Percentiles rank a stretch among this genome's conserved stretches.
These are phyloP conservation scores for Candida taoyuanica DNA, from an alignment of 805 yeast species.

Conservation along the genomic window DNA sequence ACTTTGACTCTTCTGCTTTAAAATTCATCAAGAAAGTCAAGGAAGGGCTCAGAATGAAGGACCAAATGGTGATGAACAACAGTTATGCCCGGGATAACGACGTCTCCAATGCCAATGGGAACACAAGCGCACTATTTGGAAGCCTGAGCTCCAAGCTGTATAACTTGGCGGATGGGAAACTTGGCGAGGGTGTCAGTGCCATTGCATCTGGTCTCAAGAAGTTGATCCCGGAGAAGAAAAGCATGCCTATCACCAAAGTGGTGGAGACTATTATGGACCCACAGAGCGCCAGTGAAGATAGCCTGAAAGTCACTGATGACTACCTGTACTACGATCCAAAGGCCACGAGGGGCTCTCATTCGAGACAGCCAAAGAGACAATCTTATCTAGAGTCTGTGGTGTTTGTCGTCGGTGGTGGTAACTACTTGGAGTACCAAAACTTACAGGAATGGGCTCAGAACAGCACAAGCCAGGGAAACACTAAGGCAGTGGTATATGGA, in stretches of 20 bases:
- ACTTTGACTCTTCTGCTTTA: constrained; percentile 60
- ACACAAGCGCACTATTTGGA: constrained; percentile 55
- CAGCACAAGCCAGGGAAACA: constrained; percentile 32
- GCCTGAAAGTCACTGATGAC: constrained; percentile 77
- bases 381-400: constrained; percentile 78
- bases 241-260: constrained; percentile 82
- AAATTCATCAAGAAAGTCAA: constrained; percentile 75
- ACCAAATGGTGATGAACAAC: constrained; percentile 31
- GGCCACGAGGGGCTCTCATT: constrained; percentile 79
- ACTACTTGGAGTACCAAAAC: constrained; percentile 89
- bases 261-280: constrained; percentile 94
- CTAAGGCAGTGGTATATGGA: constrained; percentile 74
- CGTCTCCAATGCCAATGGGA: constrained; percentile 24
- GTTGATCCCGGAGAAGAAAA: constrained; percentile 80
- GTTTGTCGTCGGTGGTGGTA: constrained; percentile 96
- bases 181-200: constrained; percentile 87
- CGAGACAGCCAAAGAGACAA: constrained; percentile 83
- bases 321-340: constrained; percentile 89
- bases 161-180: constrained; percentile 74
- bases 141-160: constrained; percentile 74
- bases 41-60: constrained; percentile 59
- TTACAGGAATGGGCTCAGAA: constrained; percentile 78
- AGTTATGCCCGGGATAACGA: constrained; percentile 29
- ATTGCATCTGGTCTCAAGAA: constrained; percentile 84
- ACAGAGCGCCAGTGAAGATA: constrained; percentile 50